Evolutionary conservation across 345 rosid species (phyloP).

Genomic region (Ailanthus altissimus): DNA sequence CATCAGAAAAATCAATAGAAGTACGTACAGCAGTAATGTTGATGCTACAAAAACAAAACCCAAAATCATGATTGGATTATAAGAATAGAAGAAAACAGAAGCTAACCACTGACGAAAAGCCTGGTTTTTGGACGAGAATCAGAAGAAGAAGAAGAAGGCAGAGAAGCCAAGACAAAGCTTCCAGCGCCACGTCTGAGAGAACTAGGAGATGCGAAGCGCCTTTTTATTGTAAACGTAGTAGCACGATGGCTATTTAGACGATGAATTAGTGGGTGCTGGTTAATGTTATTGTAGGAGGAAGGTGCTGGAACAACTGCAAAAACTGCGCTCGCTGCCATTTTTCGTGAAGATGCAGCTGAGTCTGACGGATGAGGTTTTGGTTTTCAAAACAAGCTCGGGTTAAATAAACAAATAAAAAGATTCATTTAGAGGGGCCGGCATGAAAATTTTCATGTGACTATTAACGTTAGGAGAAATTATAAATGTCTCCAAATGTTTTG

Average conservation of each 20-base stretch:
- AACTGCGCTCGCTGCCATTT: slow-evolving; percentile 7
- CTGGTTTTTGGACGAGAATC: slow-evolving; percentile 38
- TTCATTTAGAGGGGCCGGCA: too few species aligned
- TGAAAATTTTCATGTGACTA: too few species aligned
- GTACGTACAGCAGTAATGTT: too few species aligned
- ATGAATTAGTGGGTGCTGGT: not conserved
- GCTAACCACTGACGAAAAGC: slow-evolving; percentile 70
- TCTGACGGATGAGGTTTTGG: not conserved
- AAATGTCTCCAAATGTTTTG: too few species aligned
- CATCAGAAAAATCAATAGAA: too few species aligned
- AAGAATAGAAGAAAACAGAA: not conserved
- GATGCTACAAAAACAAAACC: too few species aligned
- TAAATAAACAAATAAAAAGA: too few species aligned
- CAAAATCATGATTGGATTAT: not conserved
- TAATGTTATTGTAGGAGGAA: not conserved
- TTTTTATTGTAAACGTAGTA: not conserved
- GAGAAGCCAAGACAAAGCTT: slow-evolving; percentile 24
- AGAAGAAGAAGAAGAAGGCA: slow-evolving; percentile 30
- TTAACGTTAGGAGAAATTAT: too few species aligned
- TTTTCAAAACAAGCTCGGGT: too few species aligned
- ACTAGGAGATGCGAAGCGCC: not conserved
- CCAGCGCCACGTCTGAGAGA: not conserved
- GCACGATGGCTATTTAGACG: not conserved
- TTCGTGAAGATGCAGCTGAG: not conserved
- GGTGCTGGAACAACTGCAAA: not conserved